Evolutionary conservation across 768 basidiomycete genomes (phyloP), one percentile per base, ranked within the genome.

Genomic region (Leucocoprinus leucothites): DNA sequence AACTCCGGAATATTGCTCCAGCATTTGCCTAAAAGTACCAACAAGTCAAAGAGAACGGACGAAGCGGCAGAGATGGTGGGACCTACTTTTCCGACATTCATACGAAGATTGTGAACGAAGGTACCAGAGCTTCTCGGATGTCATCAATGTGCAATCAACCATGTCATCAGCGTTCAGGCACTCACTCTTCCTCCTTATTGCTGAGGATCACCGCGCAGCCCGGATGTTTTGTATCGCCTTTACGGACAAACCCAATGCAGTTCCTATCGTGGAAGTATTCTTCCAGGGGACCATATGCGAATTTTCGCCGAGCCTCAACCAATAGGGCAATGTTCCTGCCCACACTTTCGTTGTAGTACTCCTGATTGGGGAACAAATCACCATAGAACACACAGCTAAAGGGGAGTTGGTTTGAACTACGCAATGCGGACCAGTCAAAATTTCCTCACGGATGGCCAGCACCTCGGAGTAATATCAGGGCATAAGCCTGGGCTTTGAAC

Each of bases 311-410:
- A 28, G 76, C 81, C 41, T 75, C 67, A 18, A 93, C 79, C 44
- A 94, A 69, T 21, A 74, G 62, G 44, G 63, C 73, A 47, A 93
- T 73, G 43, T 79, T 79, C 28, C 64, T 65, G 8, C 86, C 76
- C 7, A 78, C 75, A 14, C 66, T 64, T 57, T 76, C 76, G 58
- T 85, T 76, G 63, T 82, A 89, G 58, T 85, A 84, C 66, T 87
- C 86, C 40, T 69, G 60, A 61, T 89, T 87, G 0, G 84, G 86
- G 62, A 89, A 91, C 14, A 92, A 63, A 66, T 93, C 91, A 5
- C 89, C 91, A 58, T 91, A 92, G 67, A 92, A 94, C n/a, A 91
- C 82, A 61, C 91, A 94, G 38, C 91, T 93, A 51, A 26, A 56
- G 16, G 49, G n/a, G 31, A 28, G 1, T 16, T 56, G 47, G 28